phyloP scores from a whole-genome alignment of 768 basidiomycete species.

The Russula earlei region DNA sequence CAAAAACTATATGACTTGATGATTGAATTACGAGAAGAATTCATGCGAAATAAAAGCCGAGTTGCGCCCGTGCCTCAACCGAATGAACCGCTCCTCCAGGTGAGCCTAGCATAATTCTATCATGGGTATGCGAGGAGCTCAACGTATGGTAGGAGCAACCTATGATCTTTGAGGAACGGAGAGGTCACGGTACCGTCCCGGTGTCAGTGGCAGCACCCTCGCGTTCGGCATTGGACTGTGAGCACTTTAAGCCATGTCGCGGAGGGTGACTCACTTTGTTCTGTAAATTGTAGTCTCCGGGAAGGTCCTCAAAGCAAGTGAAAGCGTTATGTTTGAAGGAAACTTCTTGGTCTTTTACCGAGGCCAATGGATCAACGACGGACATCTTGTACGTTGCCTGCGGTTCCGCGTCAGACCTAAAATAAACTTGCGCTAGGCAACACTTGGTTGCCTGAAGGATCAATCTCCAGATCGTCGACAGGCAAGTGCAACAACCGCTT shows the following conservation, averaged over 20 bases:
- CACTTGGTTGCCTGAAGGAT: slow-evolving; percentile 7
- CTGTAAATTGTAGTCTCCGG: slow-evolving; percentile 1
- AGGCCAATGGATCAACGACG: slow-evolving; percentile 36
- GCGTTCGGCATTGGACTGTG: not conserved
- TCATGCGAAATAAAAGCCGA: not conserved
- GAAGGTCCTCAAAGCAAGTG: slow-evolving; percentile 29
- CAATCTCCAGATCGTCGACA: slow-evolving; percentile 4
- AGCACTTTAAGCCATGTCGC: not conserved
- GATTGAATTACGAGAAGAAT: not conserved
- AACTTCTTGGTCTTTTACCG: slow-evolving; percentile 33
- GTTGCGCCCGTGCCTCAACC: too few species aligned
- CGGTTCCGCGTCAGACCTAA: not conserved
- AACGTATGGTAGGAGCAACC: not conserved
- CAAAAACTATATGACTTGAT: not conserved
- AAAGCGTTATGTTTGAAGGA: slow-evolving; percentile 28
- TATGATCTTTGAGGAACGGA: not conserved
- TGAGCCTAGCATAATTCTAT: not conserved
- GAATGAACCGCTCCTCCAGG: not conserved
- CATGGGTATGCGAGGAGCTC: not conserved
- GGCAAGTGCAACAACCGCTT: not conserved
- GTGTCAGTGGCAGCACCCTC: not conserved
- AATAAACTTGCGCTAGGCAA: not conserved
- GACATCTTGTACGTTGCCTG: slow-evolving; percentile 28
- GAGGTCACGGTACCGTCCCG: too few species aligned
- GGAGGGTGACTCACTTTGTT: not conserved